These are phyloP conservation scores for Azolla pinnata DNA, from an alignment of 75 land plant genomes.

Conservation along the genomic window DNA sequence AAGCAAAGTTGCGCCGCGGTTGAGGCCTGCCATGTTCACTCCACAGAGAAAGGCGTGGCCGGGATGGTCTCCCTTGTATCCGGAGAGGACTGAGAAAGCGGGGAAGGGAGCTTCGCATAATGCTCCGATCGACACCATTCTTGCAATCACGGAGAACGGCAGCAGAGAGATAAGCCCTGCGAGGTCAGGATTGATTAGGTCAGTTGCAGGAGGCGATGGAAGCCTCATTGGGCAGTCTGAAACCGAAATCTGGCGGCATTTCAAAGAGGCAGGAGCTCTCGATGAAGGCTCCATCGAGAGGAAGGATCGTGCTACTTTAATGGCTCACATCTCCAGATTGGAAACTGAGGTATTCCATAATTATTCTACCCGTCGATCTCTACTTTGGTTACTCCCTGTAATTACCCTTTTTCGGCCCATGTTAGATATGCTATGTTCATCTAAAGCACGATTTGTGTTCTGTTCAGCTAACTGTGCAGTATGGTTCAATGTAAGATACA, in stretches of 20 bases:
- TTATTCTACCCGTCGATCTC: too few relatives aligned
- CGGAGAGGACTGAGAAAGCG: neutral
- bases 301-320: constrained; percentile 78
- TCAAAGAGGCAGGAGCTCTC: constrained; percentile 59
- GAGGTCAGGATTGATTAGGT: neutral
- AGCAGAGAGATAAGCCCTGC: neutral
- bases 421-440: too few relatives aligned
- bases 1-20: too few relatives aligned
- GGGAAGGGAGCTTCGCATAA: neutral
- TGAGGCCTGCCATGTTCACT: constrained; percentile 22
- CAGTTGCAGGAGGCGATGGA: constrained; percentile 4
- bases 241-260: constrained; percentile 60
- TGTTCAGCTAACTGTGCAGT: too few relatives aligned
- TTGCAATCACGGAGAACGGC: neutral
- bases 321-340: constrained; percentile 70
- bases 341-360: constrained; percentile 99
- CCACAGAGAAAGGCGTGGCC: constrained; percentile 10
- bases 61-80: constrained; percentile 6
- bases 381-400: too few relatives aligned
- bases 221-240: constrained; percentile 26
- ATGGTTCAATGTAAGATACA: too few relatives aligned
- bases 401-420: too few relatives aligned
- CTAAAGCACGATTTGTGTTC: too few relatives aligned
- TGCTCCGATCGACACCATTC: neutral
- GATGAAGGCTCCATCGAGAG: constrained; percentile 69